Conservation (phyloP, 2,329 filamentous ascomycete genomes). For the Arthrinium phaeospermum region DNA sequence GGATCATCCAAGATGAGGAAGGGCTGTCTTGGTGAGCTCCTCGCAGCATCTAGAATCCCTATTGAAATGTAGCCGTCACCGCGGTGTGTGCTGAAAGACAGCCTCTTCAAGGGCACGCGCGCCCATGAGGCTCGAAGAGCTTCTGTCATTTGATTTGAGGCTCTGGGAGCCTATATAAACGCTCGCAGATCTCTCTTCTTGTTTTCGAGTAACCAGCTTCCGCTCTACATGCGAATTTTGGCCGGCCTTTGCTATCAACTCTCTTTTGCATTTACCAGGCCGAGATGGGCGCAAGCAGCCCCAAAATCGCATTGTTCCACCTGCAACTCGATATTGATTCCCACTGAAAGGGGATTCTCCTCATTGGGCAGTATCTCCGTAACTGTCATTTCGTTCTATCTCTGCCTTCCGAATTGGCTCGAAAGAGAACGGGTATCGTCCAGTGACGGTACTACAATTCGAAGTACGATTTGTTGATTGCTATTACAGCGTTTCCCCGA, state of each 20-base stretch:
- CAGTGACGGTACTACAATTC: neutral
- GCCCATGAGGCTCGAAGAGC: neutral
- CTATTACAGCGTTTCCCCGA: neutral
- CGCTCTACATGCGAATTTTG: neutral
- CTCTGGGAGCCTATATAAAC: neutral
- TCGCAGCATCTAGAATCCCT: neutral
- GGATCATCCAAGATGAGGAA: neutral
- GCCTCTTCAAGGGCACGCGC: neutral
- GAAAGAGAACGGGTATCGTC: neutral
- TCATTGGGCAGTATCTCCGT: neutral
- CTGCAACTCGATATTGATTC: neutral
- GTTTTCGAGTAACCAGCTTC: neutral
- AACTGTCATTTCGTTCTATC: neutral
- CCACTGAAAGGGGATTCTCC: neutral
- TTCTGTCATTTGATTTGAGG: neutral
- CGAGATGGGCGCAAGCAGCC: neutral
- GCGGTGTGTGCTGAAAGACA: neutral
- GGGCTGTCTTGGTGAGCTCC: neutral
- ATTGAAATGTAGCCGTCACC: neutral
- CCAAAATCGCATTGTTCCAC: neutral
- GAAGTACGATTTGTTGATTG: neutral
- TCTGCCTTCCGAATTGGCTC: neutral
- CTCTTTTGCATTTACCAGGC: neutral
- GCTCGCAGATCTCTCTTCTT: neutral
- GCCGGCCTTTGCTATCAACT: neutral